Conservation (phyloP, 805 yeast genomes). For the Priceomyces melissophilus region DNA sequence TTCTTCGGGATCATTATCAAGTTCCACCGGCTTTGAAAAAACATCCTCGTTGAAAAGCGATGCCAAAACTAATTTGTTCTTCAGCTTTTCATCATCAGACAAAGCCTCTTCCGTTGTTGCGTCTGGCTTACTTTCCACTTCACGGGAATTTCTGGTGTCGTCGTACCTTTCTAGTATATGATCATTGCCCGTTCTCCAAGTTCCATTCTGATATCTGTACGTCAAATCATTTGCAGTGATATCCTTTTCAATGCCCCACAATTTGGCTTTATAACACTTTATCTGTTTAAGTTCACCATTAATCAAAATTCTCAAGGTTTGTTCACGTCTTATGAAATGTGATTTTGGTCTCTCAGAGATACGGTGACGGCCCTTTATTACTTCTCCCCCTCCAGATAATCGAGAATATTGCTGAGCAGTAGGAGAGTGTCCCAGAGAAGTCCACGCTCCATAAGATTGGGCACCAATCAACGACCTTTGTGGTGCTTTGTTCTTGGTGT, state of each 20-base stretch:
- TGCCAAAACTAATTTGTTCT: conserved; percentile 32
- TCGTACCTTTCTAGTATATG: conserved; percentile 64
- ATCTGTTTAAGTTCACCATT: conserved; percentile 56
- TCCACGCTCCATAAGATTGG: conserved; percentile 36
- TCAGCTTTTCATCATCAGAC: conserved; percentile 19
- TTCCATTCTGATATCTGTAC: conserved; percentile 56
- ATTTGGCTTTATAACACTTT: conserved; percentile 66
- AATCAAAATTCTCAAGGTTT: conserved; percentile 62
- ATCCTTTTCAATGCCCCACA: conserved; percentile 88
- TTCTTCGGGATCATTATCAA: conserved; percentile 32
- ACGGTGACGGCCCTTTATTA: conserved; percentile 61
- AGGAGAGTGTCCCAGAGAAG: conserved; percentile 18
- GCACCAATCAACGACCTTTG: conserved; percentile 25
- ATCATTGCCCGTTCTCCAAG: conserved; percentile 78
- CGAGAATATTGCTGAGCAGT: conserved; percentile 24
- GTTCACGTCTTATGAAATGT: conserved; percentile 39
- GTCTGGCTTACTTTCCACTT: conserved; percentile 12
- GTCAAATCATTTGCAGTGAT: conserved; percentile 61
- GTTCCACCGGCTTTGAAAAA: conserved; percentile 34
- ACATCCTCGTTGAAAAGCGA: conserved; percentile 28
- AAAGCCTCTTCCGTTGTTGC: conserved; percentile 9
- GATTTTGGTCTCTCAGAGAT: conserved; percentile 45
- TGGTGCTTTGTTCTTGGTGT: conserved; percentile 34
- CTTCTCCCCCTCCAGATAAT: conserved; percentile 35
- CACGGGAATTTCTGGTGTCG: not conserved